phyloP scores from a whole-genome alignment of 179 eudicot species.

The Heliamphora ciliata region DNA sequence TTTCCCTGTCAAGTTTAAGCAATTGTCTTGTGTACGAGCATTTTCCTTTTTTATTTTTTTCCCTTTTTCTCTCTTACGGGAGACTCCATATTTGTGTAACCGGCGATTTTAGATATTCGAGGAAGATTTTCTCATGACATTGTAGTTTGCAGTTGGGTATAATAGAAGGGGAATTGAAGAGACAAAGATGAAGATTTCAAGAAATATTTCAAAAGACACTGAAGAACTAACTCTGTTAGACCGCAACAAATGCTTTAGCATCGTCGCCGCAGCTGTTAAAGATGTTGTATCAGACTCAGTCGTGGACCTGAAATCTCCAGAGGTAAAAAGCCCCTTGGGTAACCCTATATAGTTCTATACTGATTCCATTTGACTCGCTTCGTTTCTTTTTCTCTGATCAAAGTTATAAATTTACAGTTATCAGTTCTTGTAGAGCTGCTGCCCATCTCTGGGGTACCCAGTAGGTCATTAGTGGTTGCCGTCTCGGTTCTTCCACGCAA shows the following conservation, averaged over 20 bases:
- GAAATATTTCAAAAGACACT: constrained; percentile 22
- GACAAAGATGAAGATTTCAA: constrained; percentile 33
- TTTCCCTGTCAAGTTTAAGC: background rate
- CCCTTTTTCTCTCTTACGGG: background rate
- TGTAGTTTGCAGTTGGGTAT: constrained; percentile 76
- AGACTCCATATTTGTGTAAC: background rate
- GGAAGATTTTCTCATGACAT: background rate
- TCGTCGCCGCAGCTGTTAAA: constrained; percentile 62
- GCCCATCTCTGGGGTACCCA: constrained; percentile 54
- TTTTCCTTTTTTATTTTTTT: background rate
- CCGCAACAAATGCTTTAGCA: constrained; percentile 58
- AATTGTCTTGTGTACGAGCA: background rate
- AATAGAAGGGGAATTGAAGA: constrained; percentile 77
- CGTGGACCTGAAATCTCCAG: constrained; percentile 67
- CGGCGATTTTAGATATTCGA: background rate
- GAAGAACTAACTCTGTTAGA: constrained; percentile 37
- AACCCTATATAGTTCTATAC: background rate
- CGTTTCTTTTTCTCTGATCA: constrained; percentile 11
- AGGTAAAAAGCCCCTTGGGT: constrained; percentile 31
- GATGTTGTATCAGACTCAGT: constrained; percentile 46
- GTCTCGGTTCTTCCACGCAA: constrained; percentile 60
- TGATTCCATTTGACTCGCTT: background rate
- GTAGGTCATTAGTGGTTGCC: constrained; percentile 43
- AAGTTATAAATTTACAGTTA: constrained; percentile 33
- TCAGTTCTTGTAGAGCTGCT: constrained; percentile 55